Conservation (phyloP, 768 basidiomycete species). For the Termitomyces sp. region DNA sequence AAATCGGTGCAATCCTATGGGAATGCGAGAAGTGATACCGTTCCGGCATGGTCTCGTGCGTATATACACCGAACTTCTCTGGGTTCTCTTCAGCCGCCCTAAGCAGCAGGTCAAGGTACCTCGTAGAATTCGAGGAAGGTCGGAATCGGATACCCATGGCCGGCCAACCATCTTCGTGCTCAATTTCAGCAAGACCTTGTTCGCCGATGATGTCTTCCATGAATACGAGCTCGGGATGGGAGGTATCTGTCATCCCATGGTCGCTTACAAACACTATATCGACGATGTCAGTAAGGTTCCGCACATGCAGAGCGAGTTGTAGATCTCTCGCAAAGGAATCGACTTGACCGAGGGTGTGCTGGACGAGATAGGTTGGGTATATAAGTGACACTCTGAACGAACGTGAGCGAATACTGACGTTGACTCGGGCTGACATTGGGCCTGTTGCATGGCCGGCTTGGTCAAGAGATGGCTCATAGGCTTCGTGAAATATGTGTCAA, state of each 20-base stretch:
- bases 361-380: not conserved
- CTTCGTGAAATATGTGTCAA: conserved; percentile 28
- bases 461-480: conserved; percentile 82
- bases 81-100: conserved; percentile 46
- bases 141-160: conserved; percentile 80
- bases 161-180: conserved; percentile 88
- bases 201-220: conserved; percentile 77
- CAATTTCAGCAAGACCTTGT: conserved; percentile 53
- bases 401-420: conserved; percentile 39
- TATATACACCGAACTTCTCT: conserved; percentile 76
- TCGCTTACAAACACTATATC: conserved; percentile 89
- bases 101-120: conserved; percentile 50
- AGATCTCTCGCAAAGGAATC: conserved; percentile 74
- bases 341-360: conserved; percentile 63
- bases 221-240: conserved; percentile 66
- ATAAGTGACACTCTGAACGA: not conserved
- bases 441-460: conserved; percentile 78
- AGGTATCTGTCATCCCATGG: conserved; percentile 92
- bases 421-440: conserved; percentile 63
- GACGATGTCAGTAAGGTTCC: conserved; percentile 79
- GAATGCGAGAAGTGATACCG: conserved; percentile 71
- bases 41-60: conserved; percentile 75
- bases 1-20: conserved; percentile 84
- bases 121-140: conserved; percentile 47
- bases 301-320: conserved; percentile 52